A percentile compares a stretch with the other conserved stretches of the same genome.
phyloP scores from a whole-genome alignment of 495 filamentous ascomycete genomes.

The Daldinia caldariorum region DNA sequence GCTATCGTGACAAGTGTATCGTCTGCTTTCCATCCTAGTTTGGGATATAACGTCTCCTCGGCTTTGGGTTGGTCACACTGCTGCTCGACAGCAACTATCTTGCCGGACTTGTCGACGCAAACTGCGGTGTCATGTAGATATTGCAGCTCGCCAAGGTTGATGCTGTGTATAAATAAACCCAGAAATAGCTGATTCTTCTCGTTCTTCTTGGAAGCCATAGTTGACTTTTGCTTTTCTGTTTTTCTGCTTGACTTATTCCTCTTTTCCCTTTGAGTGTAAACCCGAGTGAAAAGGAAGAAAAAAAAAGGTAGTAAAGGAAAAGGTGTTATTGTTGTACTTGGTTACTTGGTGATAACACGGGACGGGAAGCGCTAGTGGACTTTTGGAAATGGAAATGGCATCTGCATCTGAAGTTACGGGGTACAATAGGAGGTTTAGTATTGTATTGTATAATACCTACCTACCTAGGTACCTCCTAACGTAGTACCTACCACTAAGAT shows the following conservation, averaged over 20 bases:
- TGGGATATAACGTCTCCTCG: slow-evolving; percentile 37
- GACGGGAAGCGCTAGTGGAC: slow-evolving; percentile 11
- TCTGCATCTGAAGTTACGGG: too few relatives aligned
- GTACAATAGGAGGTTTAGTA: too few relatives aligned
- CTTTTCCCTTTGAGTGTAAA: too few relatives aligned
- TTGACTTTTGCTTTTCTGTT: neutral
- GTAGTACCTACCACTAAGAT: slow-evolving; percentile 13
- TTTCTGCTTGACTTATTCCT: neutral
- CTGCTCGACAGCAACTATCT: slow-evolving; percentile 67
- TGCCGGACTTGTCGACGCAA: slow-evolving; percentile 71
- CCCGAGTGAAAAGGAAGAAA: neutral
- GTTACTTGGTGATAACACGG: slow-evolving; percentile 5
- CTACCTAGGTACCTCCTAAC: too few relatives aligned
- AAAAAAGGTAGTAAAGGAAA: slow-evolving; percentile 1
- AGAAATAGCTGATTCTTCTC: slow-evolving; percentile 53
- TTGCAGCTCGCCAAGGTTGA: slow-evolving; percentile 63
- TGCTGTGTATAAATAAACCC: slow-evolving; percentile 69
- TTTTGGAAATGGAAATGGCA: slow-evolving; percentile 7
- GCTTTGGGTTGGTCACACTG: slow-evolving; percentile 43
- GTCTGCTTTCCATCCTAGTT: slow-evolving; percentile 50
- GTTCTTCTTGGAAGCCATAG: slow-evolving; percentile 25
- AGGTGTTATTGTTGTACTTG: slow-evolving; percentile 3
- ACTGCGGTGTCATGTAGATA: slow-evolving; percentile 68
- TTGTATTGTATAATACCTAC: too few relatives aligned
- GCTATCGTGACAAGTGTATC: slow-evolving; percentile 53